Evolutionary conservation across 208 protist species (phyloP).

Genomic region (Hexamita inflata): DNA sequence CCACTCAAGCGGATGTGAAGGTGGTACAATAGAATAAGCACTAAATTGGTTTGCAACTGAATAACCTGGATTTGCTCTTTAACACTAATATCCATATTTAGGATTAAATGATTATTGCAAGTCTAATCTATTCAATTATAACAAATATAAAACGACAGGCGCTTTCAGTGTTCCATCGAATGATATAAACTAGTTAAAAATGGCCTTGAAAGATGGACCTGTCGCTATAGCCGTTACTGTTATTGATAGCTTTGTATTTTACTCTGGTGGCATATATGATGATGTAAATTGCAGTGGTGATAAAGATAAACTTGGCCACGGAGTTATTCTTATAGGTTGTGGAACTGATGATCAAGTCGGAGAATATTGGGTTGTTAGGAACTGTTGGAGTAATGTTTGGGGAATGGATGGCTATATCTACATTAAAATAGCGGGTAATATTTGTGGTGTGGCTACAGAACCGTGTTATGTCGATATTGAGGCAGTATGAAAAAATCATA

Average conservation of each 20-base stretch:
- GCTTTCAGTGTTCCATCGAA: too few relatives aligned
- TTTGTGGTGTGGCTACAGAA: too few relatives aligned
- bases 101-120: too few relatives aligned
- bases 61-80: too few relatives aligned
- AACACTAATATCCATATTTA: too few relatives aligned
- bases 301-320: not conserved
- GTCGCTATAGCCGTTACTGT: slow-evolving; percentile 24
- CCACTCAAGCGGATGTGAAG: too few relatives aligned
- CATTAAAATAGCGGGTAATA: not conserved
- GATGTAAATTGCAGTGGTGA: not conserved
- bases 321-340: not conserved
- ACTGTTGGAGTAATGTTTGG: slow-evolving; percentile 4
- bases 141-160: too few relatives aligned
- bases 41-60: too few relatives aligned
- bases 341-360: not conserved
- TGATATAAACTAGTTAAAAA: not conserved
- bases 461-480: too few relatives aligned
- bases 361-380: slow-evolving; percentile 15
- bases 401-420: slow-evolving; percentile 14
- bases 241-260: not conserved
- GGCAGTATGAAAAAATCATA: too few relatives aligned
- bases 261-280: slow-evolving; percentile 3
- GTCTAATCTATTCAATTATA: too few relatives aligned
- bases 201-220: not conserved
- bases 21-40: too few relatives aligned